Evolutionary conservation across 495 filamentous ascomycete species (phyloP), one percentile per base, ranked within the genome.

Genomic region (Trichocladium antarcticum): DNA sequence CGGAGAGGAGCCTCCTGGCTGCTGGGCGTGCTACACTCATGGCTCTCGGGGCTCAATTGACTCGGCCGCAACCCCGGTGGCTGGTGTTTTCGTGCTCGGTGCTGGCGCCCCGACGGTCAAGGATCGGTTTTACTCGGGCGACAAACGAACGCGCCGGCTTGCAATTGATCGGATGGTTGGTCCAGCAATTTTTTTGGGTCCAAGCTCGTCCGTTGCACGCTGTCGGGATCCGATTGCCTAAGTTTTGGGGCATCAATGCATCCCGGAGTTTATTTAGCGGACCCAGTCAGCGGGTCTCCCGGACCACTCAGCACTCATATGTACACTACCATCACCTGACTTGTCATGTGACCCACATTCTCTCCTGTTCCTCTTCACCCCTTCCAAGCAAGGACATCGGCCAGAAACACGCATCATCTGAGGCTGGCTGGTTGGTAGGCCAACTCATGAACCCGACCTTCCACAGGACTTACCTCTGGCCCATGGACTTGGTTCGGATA

Each of bases 21-120:
- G 42, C 57, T 39, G 64, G 57, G 31, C 64, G 59, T 56, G 64
- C 57, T 45, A 53, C 54, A 49, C 60, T 67, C 65, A 68, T 68
- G 32, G 52, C 57, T 51, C 43, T 43, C 40, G 29, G 37, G 16
- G 8, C 6, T 22, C 35, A 50, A 39, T 54, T 45, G 53, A 39
- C 42, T 56, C 38, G 31, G 37, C 21, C 39, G 42, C 42, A 19
- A 46, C 50, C 42, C 56, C 47, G 49, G 49, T 49, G 39, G 47
- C 54, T 59, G 28, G 20, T 45, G 21, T 11, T 34, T 14, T 45
- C 50, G 52, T 37, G 45, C 27, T 45, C 43, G 42, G 36, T 19
- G 21, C 48, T 15, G 42, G 22, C 37, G 39, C 19, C 29, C 48
- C 19, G 42, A 27, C 37, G 39, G 27, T 39, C 43, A 38, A 34